These are phyloP conservation scores for Arabidopsis arenosa DNA, from an alignment of 345 rosid species.

Conservation along the genomic window DNA sequence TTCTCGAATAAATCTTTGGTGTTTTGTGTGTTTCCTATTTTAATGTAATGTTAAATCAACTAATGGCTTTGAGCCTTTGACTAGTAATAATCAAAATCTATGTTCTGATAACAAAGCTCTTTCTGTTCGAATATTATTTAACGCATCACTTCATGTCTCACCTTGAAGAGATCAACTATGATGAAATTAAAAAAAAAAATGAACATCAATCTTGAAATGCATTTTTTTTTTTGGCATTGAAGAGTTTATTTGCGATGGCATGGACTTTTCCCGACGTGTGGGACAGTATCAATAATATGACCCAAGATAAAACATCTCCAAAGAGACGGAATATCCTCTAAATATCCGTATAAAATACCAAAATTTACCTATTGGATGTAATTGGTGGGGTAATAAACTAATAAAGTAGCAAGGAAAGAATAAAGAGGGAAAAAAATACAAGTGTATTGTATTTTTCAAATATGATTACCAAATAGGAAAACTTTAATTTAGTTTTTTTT, in stretches of 20 bases:
- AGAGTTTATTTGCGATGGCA: too few species aligned
- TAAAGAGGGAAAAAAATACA: not conserved
- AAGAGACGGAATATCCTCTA: too few species aligned
- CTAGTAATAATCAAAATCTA: not conserved
- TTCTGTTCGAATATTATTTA: not conserved
- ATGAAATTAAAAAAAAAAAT: too few species aligned
- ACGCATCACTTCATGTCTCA: too few species aligned
- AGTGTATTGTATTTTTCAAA: not conserved
- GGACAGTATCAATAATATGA: too few species aligned
- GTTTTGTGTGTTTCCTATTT: not conserved
- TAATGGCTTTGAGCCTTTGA: not conserved
- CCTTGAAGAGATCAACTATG: too few species aligned
- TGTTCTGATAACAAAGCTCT: not conserved
- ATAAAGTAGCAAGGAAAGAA: not conserved
- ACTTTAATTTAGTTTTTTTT: not conserved
- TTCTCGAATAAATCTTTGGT: conserved; percentile 37
- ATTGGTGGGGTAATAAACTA: not conserved
- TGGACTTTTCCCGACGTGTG: too few species aligned
- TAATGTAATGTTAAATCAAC: conserved; percentile 20
- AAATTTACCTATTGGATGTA: not conserved
- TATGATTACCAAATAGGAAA: too few species aligned
- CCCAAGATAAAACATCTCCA: too few species aligned
- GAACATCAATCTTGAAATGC: too few species aligned
- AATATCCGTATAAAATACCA: not conserved
- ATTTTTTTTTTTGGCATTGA: too few species aligned